Conservation (phyloP, 176 grass and related monocot species). For the Oryza rufipogon region DNA sequence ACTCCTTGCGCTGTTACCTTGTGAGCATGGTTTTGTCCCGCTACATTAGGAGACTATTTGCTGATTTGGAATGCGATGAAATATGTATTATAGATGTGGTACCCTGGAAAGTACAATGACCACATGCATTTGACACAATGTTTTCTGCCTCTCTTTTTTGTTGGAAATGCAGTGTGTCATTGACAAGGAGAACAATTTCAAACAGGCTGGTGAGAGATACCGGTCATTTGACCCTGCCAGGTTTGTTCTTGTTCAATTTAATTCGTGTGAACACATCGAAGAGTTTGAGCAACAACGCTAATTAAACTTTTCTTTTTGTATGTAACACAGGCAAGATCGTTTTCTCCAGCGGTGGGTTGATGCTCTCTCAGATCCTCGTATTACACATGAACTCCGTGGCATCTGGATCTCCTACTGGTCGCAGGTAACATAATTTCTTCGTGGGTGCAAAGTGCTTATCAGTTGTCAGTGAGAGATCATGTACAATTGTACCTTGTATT, state of each 20-base stretch:
- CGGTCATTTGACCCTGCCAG: constrained; percentile 76
- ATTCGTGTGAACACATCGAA: neutral
- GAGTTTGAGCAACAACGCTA: neutral
- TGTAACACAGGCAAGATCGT: constrained; percentile 70
- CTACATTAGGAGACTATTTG: neutral
- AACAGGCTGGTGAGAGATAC: constrained; percentile 86
- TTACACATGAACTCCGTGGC: constrained; percentile 67
- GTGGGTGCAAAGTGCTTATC: neutral
- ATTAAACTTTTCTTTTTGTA: constrained; percentile 4
- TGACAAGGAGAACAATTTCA: constrained; percentile 87
- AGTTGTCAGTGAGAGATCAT: neutral
- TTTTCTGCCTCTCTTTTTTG: neutral
- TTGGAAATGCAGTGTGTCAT: constrained; percentile 69
- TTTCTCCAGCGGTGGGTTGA: constrained; percentile 78
- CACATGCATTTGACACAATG: neutral
- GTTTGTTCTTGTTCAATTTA: constrained; percentile 32
- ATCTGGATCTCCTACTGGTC: constrained; percentile 90
- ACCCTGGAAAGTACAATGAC: neutral
- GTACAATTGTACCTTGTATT: neutral
- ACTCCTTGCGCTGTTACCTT: neutral
- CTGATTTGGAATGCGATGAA: neutral
- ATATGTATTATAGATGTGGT: neutral
- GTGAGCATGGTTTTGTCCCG: neutral
- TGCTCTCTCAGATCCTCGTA: constrained; percentile 60
- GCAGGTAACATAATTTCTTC: constrained; percentile 50